Conservation (phyloP, 2,329 filamentous ascomycete genomes). For the Paraphaeosphaeria sporulosa region DNA sequence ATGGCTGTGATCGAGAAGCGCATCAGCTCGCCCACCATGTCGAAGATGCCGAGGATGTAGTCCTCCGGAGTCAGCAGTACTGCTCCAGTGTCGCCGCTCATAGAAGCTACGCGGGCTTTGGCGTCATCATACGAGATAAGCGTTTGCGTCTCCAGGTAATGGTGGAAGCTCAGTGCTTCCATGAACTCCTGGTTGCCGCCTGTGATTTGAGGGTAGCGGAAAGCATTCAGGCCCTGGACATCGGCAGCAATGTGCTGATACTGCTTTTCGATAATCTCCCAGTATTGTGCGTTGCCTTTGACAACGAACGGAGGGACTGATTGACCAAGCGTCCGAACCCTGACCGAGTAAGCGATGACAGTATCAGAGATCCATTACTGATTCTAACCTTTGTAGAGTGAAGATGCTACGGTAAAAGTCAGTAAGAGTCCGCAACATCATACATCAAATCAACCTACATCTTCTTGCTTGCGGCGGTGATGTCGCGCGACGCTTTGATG, state of each 20-base stretch:
- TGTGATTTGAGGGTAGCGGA: constrained; percentile 83
- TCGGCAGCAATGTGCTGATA: constrained; percentile 75
- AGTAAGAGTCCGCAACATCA: constrained; percentile 17
- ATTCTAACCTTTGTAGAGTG: constrained; percentile 76
- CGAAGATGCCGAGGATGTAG: constrained; percentile 89
- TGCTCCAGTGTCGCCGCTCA: constrained; percentile 52
- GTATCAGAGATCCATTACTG: background rate
- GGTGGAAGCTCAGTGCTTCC: constrained; percentile 86
- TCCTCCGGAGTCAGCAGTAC: constrained; percentile 79
- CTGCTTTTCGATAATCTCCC: constrained; percentile 73
- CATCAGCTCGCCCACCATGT: constrained; percentile 97
- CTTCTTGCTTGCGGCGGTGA: constrained; percentile 95
- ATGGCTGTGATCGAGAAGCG: constrained; percentile 90
- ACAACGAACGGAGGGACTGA: constrained; percentile 73
- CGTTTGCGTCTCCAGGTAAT: constrained; percentile 81
- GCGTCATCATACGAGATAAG: constrained; percentile 75
- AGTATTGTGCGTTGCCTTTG: constrained; percentile 73
- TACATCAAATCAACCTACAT: constrained; percentile 67
- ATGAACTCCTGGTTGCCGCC: constrained; percentile 90
- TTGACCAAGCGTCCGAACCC: constrained; percentile 67
- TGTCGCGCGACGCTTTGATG: constrained; percentile 89
- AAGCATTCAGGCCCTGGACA: constrained; percentile 77
- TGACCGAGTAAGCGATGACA: constrained; percentile 44
- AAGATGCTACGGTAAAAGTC: constrained; percentile 69
- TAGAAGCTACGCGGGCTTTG: constrained; percentile 42